Conservation (phyloP, 495 filamentous ascomycete genomes). For the Penicillium simplicissimum region DNA sequence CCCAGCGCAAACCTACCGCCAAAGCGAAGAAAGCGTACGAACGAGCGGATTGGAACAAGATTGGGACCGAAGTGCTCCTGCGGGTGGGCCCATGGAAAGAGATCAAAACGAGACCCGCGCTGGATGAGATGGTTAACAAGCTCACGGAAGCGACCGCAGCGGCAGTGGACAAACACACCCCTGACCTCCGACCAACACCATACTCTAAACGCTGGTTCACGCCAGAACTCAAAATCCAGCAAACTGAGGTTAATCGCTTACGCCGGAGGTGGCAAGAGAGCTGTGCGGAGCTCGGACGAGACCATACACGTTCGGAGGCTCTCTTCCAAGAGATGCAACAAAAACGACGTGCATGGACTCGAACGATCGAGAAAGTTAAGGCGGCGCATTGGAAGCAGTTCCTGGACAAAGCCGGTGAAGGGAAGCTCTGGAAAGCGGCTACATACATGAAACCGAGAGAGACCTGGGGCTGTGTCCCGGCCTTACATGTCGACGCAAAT, state of each 20-base stretch:
- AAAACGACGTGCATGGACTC: slow-evolving; percentile 16
- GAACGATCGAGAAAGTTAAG: slow-evolving; percentile 13
- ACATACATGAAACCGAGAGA: slow-evolving; percentile 31
- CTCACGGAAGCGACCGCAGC: slow-evolving; percentile 15
- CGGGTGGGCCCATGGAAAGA: slow-evolving; percentile 13
- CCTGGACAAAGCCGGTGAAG: slow-evolving; percentile 15
- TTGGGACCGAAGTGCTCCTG: slow-evolving; percentile 14
- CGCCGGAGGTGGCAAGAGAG: slow-evolving; percentile 24
- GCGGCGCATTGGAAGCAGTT: slow-evolving; percentile 15
- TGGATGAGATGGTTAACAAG: slow-evolving; percentile 12
- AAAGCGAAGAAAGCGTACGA: slow-evolving; percentile 26
- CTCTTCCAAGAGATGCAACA: slow-evolving; percentile 13
- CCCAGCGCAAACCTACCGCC: slow-evolving; percentile 4
- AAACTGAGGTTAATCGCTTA: slow-evolving; percentile 20
- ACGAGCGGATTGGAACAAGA: slow-evolving; percentile 26
- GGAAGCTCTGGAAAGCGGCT: slow-evolving; percentile 24
- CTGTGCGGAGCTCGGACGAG: slow-evolving; percentile 13
- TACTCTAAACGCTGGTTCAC: slow-evolving; percentile 33
- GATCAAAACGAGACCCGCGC: slow-evolving; percentile 16
- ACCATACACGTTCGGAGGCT: slow-evolving; percentile 5
- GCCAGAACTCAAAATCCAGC: slow-evolving; percentile 21
- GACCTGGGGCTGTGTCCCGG: slow-evolving; percentile 18
- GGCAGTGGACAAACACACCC: slow-evolving; percentile 10
- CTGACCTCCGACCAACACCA: slow-evolving; percentile 15
- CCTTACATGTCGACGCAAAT: slow-evolving; percentile 9